These are phyloP conservation scores for Lyophyllum semitale DNA, from an alignment of 768 basidiomycete species.

Conservation along the genomic window DNA sequence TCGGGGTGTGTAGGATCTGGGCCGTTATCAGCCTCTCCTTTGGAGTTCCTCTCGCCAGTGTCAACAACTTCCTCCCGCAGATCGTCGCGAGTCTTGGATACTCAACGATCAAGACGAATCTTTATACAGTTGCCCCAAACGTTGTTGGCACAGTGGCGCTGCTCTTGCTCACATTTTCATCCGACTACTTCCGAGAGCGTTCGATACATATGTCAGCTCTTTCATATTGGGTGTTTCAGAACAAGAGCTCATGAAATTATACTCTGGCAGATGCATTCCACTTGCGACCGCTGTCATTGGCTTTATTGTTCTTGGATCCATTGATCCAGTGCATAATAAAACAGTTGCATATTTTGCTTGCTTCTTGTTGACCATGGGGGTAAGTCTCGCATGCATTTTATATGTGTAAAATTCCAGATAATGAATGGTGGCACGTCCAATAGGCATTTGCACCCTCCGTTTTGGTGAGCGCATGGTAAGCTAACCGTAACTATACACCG, in stretches of 20 bases:
- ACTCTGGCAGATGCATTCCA: conserved; percentile 38
- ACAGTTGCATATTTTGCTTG: conserved; percentile 55
- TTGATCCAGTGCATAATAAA: conserved; percentile 40
- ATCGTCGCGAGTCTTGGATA: conserved; percentile 47
- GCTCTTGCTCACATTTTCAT: conserved; percentile 47
- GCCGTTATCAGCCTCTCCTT: conserved; percentile 46
- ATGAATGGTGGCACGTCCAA: neutral
- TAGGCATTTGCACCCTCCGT: conserved; percentile 52
- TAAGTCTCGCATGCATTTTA: conserved; percentile 18
- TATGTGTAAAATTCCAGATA: neutral
- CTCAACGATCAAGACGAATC: conserved; percentile 51
- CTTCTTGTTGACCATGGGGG: conserved; percentile 53
- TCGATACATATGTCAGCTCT: conserved; percentile 44
- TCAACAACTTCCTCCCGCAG: conserved; percentile 55
- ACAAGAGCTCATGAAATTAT: neutral
- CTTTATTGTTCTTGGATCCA: conserved; percentile 47
- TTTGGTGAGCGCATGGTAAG: conserved; percentile 42
- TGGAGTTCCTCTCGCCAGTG: conserved; percentile 51
- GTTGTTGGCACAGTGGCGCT: conserved; percentile 49
- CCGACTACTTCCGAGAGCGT: conserved; percentile 52
- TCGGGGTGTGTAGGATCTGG: conserved; percentile 35
- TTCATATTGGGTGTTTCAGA: neutral
- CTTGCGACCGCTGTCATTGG: conserved; percentile 39
- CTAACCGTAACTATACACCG: neutral
- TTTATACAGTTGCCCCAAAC: conserved; percentile 55